Conservation (phyloP, 2,329 filamentous ascomycete genomes). For the Mycocentrospora acerina region DNA sequence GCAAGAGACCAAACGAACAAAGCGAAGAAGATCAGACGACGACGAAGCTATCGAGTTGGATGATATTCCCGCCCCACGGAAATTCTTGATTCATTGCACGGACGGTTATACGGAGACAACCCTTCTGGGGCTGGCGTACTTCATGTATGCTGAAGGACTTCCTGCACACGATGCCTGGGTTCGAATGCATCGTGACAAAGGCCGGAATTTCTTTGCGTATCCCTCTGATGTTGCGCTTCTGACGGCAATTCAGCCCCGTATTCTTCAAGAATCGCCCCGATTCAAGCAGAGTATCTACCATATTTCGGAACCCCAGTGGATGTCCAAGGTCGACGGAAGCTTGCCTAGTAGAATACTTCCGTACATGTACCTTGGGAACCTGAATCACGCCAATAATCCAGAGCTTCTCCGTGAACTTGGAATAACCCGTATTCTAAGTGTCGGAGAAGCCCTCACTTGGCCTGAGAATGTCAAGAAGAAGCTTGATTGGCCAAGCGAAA, state of each 20-base stretch:
- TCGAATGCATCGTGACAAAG: conserved; percentile 73
- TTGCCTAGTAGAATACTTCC: conserved; percentile 85
- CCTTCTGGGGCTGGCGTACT: conserved; percentile 85
- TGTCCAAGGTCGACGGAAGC: conserved; percentile 81
- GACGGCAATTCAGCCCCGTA: conserved; percentile 71
- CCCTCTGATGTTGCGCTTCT: conserved; percentile 84
- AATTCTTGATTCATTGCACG: conserved; percentile 86
- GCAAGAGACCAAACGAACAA: conserved; percentile 40
- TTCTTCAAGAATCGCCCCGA: conserved; percentile 70
- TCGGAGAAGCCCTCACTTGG: conserved; percentile 88
- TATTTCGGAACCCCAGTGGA: conserved; percentile 74
- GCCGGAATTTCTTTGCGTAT: conserved; percentile 95
- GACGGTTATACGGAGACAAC: conserved; percentile 97
- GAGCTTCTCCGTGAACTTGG: conserved; percentile 77
- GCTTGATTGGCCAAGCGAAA: conserved; percentile 73
- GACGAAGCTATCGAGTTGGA: conserved; percentile 60
- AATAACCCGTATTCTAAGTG: conserved; percentile 84
- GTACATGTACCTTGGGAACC: conserved; percentile 95
- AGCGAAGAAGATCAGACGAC: conserved; percentile 49
- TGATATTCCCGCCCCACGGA: conserved; percentile 51
- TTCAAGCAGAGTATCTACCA: conserved; percentile 52
- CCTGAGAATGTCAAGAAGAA: conserved; percentile 59
- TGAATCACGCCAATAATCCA: conserved; percentile 91
- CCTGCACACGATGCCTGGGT: conserved; percentile 87
- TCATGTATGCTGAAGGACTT: conserved; percentile 83